Base-by-base conservation (phyloP, 345 rosid genomes). In the Kandelia obovata region DNA sequence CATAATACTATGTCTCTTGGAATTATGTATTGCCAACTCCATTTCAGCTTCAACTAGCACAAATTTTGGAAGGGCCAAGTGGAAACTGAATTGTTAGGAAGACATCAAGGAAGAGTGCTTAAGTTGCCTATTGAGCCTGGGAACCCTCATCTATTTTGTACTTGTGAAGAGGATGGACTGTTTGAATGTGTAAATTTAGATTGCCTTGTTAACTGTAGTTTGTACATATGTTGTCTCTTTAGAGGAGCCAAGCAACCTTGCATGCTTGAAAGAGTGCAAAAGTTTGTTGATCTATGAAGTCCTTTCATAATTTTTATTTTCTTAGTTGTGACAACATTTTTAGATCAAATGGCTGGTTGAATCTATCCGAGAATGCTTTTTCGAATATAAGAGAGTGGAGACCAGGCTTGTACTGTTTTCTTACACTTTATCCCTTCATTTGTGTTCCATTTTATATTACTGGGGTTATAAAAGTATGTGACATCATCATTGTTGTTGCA, bases 101-200 rank as follows among this genome's bases (percentile, higher is more conserved):
- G 65, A 66, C 99, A 95, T 72, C 71, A 70, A 23, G 86, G 92
- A 65, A 67, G 84, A 62, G 96, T 81, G 56, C 96, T 89, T 83
- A 95, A 87, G 69, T 77, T 92, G 73, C 89, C 91, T 64, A 70
- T 90, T 75, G 99, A 92, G 76, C 97, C 97, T 53, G 95, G 99
- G 51, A 95, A 90, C 74, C 87, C 99, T 37, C 81, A 86, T 75
- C 68, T 83, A 65, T 85, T 95, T 39, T 95, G 88, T 78, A 83
- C 92, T 8, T 92, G 97, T 58, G 96, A 89, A 60, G 96, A 90
- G 85, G 99, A 95, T 85, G 99, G 96, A 62, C 59, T 87, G 74
- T 96, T 95, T 71, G 88, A 89, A 62, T 96, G 81, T 62, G 97
- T 92, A 69, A 86, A 96, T 87, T 28, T 1, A 72, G 51, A 53